phyloP scores from a whole-genome alignment of 108 stramenopile species.

The Fistulifera solaris region DNA sequence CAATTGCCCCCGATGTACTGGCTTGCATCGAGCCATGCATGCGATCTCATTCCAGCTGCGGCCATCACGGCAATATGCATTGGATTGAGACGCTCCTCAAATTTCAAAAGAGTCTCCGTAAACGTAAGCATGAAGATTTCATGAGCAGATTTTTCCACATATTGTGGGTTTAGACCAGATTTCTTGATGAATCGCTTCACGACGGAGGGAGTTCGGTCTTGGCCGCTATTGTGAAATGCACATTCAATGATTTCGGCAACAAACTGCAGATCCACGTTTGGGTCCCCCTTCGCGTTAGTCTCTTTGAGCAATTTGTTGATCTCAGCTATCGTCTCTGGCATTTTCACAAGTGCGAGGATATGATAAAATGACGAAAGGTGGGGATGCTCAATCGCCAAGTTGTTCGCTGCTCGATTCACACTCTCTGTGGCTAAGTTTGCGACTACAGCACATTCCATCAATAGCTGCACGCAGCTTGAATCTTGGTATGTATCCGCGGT shows the following conservation, averaged over 20 bases:
- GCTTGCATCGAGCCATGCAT: background rate
- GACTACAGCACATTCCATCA: slow-evolving; percentile 5
- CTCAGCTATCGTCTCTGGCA: no score
- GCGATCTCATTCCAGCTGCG: background rate
- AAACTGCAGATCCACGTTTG: slow-evolving; percentile 1
- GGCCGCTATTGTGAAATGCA: slow-evolving; percentile 5
- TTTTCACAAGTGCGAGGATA: background rate
- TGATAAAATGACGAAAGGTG: slow-evolving; percentile 9
- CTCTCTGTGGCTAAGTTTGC: slow-evolving; percentile 9
- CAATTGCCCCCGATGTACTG: slow-evolving; percentile 4
- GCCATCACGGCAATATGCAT: no score
- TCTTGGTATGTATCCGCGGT: background rate
- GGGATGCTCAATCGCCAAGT: slow-evolving; percentile 3
- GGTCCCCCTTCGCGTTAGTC: background rate
- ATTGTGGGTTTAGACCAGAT: no score
- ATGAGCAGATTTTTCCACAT: no score
- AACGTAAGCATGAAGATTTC: no score
- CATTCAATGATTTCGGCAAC: slow-evolving; percentile 9
- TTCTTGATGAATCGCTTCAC: background rate
- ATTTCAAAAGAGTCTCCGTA: no score
- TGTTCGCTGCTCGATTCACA: slow-evolving; percentile 1
- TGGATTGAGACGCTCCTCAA: no score
- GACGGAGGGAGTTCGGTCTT: background rate
- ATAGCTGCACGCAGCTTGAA: slow-evolving; percentile 2
- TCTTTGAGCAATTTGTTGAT: no score